phyloP scores from a whole-genome alignment of 2,329 filamentous ascomycete species.

The Alternaria sp. region DNA sequence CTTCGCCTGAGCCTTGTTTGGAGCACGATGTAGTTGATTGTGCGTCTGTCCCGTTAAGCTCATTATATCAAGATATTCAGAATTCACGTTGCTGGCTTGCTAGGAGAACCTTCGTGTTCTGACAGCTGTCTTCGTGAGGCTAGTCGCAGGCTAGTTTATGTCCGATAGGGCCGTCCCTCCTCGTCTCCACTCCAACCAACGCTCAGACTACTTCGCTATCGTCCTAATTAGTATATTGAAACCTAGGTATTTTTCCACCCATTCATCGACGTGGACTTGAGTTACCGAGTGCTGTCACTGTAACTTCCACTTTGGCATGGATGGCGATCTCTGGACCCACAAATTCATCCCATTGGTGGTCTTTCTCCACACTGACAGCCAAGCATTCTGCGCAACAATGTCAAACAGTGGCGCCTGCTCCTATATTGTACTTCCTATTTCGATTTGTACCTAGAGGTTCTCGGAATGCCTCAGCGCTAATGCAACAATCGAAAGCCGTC shows the following conservation, averaged over 20 bases:
- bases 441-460: not conserved
- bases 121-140: not conserved
- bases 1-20: not conserved
- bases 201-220: not conserved
- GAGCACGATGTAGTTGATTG: not conserved
- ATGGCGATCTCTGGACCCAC: not conserved
- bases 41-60: not conserved
- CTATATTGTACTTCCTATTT: constrained; percentile 24
- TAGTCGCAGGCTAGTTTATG: not conserved
- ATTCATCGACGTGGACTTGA: not conserved
- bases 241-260: constrained; percentile 7
- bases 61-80: not conserved
- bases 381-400: constrained; percentile 24
- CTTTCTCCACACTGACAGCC: constrained; percentile 23
- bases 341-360: constrained; percentile 37
- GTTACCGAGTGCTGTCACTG: not conserved
- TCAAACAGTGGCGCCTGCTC: constrained; percentile 26
- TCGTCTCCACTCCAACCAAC: not conserved
- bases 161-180: not conserved
- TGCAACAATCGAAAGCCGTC: constrained; percentile 11
- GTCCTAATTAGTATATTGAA: not conserved
- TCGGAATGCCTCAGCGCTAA: constrained; percentile 16
- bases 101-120: not conserved
- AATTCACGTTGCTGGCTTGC: not conserved
- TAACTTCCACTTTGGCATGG: not conserved